Evolutionary conservation across 345 rosid genomes (phyloP).

Genomic region (Rubroshorea leprosula): DNA sequence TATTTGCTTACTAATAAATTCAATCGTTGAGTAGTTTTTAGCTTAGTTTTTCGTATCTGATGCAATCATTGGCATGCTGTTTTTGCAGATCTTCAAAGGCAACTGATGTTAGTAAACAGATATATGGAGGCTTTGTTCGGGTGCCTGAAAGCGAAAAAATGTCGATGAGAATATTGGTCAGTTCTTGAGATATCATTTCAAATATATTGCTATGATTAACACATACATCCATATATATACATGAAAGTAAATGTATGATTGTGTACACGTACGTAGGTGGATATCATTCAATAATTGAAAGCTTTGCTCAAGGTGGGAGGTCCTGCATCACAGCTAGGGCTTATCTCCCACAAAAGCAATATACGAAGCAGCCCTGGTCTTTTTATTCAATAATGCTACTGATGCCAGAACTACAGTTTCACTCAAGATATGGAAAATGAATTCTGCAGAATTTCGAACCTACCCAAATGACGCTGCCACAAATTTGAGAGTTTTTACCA

Average conservation of each 20-base stretch:
- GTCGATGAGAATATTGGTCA: conserved; percentile 61
- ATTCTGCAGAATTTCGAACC: conserved; percentile 47
- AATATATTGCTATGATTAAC: too few species aligned
- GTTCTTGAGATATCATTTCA: conserved; percentile 6
- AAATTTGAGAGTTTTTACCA: not conserved
- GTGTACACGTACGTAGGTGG: conserved; percentile 57
- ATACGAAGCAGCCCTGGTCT: conserved; percentile 54
- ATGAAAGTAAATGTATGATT: too few species aligned
- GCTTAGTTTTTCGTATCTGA: too few species aligned
- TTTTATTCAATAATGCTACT: conserved; percentile 77
- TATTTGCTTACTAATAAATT: too few species aligned
- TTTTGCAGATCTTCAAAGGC: conserved; percentile 61
- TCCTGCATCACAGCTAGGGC: conserved; percentile 53
- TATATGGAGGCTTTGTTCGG: conserved; percentile 55
- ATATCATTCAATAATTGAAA: conserved; percentile 77
- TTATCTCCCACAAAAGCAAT: conserved; percentile 78
- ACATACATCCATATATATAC: too few species aligned
- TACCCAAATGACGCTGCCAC: not conserved
- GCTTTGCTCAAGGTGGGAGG: conserved; percentile 85
- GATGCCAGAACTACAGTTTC: conserved; percentile 38
- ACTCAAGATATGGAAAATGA: conserved; percentile 62
- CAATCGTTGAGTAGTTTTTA: too few species aligned
- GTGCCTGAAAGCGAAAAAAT: conserved; percentile 64
- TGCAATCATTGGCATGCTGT: too few species aligned
- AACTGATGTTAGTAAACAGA: conserved; percentile 47